phyloP scores from a whole-genome alignment of 2,329 filamentous ascomycete species.

The Aspergillus unguis region DNA sequence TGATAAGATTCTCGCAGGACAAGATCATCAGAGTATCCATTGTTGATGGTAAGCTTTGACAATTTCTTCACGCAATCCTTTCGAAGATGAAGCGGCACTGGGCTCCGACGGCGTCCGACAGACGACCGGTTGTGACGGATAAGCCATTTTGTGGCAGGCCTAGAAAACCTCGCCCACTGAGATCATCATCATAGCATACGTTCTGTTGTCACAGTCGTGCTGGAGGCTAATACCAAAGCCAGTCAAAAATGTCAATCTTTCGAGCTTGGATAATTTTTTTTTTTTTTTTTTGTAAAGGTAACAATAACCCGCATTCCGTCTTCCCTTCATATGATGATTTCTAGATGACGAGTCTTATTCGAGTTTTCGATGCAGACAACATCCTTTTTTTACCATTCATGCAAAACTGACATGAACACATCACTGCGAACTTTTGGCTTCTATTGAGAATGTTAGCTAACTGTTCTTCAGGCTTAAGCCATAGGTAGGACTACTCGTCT shows the following conservation, averaged over 20 bases:
- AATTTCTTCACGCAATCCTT: slow-evolving; percentile 9
- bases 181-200: slow-evolving; percentile 20
- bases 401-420: slow-evolving; percentile 47
- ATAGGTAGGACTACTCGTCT: not conserved
- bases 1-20: slow-evolving; percentile 13
- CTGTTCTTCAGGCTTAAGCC: slow-evolving; percentile 5
- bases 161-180: slow-evolving; percentile 99
- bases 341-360: slow-evolving; percentile 66
- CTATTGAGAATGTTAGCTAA: slow-evolving; percentile 17
- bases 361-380: slow-evolving; percentile 61
- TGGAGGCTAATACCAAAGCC: slow-evolving; percentile 24
- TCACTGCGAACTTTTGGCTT: slow-evolving; percentile 8
- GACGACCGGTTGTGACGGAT: slow-evolving; percentile 69
- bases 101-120: slow-evolving; percentile 73
- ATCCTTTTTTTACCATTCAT: slow-evolving; percentile 57
- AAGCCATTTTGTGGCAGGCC: slow-evolving; percentile 91
- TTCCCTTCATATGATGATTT: slow-evolving; percentile 45
- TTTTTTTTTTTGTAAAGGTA: slow-evolving; percentile 15
- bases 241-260: not conserved
- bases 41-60: slow-evolving; percentile 22
- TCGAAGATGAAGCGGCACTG: slow-evolving; percentile 69
- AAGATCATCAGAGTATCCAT: not conserved
- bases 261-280: not conserved
- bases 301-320: not conserved
- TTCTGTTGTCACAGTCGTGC: slow-evolving; percentile 13